Percentiles rank a stretch among this genome's conserved stretches.
These are phyloP conservation scores for Chaetomium strumarium DNA, from an alignment of 2,329 filamentous ascomycete genomes.

Conservation along the genomic window DNA sequence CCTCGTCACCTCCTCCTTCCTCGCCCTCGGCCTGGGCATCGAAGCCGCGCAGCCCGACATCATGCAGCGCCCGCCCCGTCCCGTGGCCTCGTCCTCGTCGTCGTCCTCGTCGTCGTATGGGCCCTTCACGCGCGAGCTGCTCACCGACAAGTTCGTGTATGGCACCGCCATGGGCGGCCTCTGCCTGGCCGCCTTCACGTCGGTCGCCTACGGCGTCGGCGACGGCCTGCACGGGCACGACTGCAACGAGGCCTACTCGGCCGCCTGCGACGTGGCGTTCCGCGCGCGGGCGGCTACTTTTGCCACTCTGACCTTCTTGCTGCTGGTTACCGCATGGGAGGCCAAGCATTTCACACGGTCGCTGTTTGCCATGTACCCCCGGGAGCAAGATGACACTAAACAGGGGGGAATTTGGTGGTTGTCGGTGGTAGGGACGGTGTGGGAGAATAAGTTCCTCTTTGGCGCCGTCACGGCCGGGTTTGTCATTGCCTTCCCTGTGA, in stretches of 20 bases:
- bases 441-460: constrained; percentile 62
- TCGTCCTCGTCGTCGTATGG: no score
- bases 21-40: constrained; percentile 92
- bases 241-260: constrained; percentile 52
- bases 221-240: constrained; percentile 43
- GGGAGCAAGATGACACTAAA: constrained; percentile 34
- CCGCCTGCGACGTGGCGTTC: constrained; percentile 52
- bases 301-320: constrained; percentile 60
- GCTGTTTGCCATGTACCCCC: constrained; percentile 63
- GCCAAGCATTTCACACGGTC: constrained; percentile 65
- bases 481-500: constrained; percentile 53
- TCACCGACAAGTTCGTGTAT: constrained; percentile 62
- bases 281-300: constrained; percentile 63
- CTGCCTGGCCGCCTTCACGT: constrained; percentile 55
- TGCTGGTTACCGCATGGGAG: constrained; percentile 67
- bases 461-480: constrained; percentile 58
- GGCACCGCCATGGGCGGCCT: constrained; percentile 58
- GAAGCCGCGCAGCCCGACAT: constrained; percentile 91
- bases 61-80: constrained; percentile 81
- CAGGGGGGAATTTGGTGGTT: constrained; percentile 41
- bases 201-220: constrained; percentile 48
- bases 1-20: constrained; percentile 98
- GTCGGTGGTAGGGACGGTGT: constrained; percentile 55
- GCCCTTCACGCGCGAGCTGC: constrained; percentile 59
- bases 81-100: constrained; percentile 23